Base-by-base conservation (phyloP, 352 stramenopile species). In the Phytophthora pluvialis region DNA sequence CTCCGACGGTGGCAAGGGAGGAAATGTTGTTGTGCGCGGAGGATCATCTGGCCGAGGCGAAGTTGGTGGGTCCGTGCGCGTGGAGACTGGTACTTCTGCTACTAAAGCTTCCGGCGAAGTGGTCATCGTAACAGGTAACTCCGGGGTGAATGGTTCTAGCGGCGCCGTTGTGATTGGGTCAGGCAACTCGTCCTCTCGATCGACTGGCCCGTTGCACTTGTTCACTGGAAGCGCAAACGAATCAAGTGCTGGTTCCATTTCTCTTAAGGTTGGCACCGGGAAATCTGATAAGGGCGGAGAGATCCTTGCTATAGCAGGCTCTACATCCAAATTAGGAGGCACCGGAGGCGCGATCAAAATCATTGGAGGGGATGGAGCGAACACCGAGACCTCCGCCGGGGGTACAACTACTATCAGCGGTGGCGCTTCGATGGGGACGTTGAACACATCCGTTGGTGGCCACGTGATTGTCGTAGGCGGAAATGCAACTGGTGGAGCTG, bases 101-200 rank as follows among this genome's bases (percentile, higher is more conserved):
- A 53, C 65, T 7, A 72, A 75, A 50, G 44, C 73, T 35, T 87
- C 80, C 11, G 89, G 89, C 26, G 68, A 70, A 29, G 21, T 92
- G 21, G 36, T 75, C 16, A 45, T 86, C 7, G 49, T 65, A 32
- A 85, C 76, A 38, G 78, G 69, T 8, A 75, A 77, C 29, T 69
- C 67, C 2, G 69, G 69, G 5, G 45, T 44, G 39, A 68, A 70
- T 40, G 65, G 73, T 16, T 74, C 81, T 0, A 91, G 83, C 31
- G 87, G 87, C 28, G 72, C 64, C 38, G 57, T 86, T 11, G 54
- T 80, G 21, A 68, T 95, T 47, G 67, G 63, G 10, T 85, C 75
- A 12, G 87, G 87, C 7, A 74, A 75, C 10, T 75, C 86, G 16
- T 64, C 60, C 28, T 65, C 67, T 35, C 55, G 61, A 32, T 39